Evolutionary conservation across 1,139 yeast genomes (phyloP).

Genomic region (Debaryomyces sp.): DNA sequence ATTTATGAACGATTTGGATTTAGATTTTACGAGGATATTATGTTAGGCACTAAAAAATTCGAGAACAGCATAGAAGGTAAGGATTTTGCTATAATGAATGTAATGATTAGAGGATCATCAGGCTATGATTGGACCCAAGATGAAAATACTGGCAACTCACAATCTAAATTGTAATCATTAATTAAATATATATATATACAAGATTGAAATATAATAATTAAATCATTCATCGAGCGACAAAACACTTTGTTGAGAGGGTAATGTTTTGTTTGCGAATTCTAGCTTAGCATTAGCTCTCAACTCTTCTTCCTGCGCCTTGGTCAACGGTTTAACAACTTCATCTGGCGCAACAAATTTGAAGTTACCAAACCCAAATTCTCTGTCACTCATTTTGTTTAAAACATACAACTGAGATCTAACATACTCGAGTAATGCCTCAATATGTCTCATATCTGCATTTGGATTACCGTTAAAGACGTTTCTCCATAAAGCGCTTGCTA

Average conservation of each 20-base stretch:
- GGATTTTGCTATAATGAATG: constrained; percentile 58
- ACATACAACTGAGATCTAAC: constrained; percentile 89
- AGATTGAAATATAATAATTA: constrained; percentile 1
- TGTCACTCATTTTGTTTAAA: constrained; percentile 79
- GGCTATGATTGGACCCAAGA: constrained; percentile 44
- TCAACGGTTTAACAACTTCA: constrained; percentile 72
- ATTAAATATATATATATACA: constrained; percentile 7
- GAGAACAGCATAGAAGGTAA: constrained; percentile 39
- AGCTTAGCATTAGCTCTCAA: constrained; percentile 43
- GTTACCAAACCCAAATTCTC: constrained; percentile 90
- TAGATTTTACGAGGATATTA: constrained; percentile 49
- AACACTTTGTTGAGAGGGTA: constrained; percentile 66
- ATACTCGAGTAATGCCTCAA: constrained; percentile 87
- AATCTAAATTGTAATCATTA: constrained; percentile 18
- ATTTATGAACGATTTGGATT: constrained; percentile 63
- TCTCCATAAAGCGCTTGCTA: constrained; percentile 91
- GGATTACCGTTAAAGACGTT: constrained; percentile 85
- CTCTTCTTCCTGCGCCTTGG: constrained; percentile 58
- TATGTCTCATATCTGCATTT: constrained; percentile 77
- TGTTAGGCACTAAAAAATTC: constrained; percentile 44
- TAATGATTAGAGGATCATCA: constrained; percentile 54
- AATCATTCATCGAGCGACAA: constrained; percentile 61
- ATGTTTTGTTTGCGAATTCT: constrained; percentile 38
- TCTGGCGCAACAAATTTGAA: constrained; percentile 84
- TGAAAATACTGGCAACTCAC: constrained; percentile 14